Conservation (phyloP, 306 rosid species). For the Sindora glabra region DNA sequence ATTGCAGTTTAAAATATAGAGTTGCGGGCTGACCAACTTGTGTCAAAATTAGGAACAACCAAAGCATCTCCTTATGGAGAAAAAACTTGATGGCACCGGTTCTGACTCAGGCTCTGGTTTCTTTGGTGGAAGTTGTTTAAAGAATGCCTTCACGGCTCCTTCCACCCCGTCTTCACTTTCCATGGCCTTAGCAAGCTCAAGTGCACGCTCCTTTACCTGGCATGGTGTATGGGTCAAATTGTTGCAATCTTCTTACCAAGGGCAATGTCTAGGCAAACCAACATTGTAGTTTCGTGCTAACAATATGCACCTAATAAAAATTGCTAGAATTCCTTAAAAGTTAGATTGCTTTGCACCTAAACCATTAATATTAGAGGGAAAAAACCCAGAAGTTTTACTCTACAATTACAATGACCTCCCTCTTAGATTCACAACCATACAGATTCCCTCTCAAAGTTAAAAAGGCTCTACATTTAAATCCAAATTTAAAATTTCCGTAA, state of each 20-base stretch:
- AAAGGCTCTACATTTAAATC: too few relatives aligned
- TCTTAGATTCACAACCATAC: neutral
- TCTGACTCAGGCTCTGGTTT: slow-evolving; percentile 45
- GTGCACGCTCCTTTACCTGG: slow-evolving; percentile 73
- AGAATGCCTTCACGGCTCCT: slow-evolving; percentile 97
- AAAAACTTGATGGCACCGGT: slow-evolving; percentile 31
- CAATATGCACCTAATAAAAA: slow-evolving; percentile 1
- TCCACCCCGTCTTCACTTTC: slow-evolving; percentile 89
- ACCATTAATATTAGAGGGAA: too few relatives aligned
- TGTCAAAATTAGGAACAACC: slow-evolving; percentile 56
- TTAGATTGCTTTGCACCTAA: neutral
- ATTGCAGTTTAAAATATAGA: neutral
- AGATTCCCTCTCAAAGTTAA: too few relatives aligned
- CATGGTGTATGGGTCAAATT: too few relatives aligned
- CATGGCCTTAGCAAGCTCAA: slow-evolving; percentile 88
- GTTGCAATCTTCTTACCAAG: too few relatives aligned
- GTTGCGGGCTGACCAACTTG: slow-evolving; percentile 2
- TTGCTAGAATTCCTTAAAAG: neutral
- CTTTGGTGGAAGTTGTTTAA: slow-evolving; percentile 68
- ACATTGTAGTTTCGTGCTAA: neutral
- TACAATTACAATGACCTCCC: too few relatives aligned
- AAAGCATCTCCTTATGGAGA: slow-evolving; percentile 66
- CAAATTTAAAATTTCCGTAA: too few relatives aligned
- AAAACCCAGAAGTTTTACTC: too few relatives aligned
- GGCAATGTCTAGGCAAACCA: slow-evolving; percentile 1